A percentile compares a stretch with the other conserved stretches of the same genome.
Conservation (phyloP, 2,329 filamentous ascomycete genomes). For the Exutisphaerella laricina region DNA sequence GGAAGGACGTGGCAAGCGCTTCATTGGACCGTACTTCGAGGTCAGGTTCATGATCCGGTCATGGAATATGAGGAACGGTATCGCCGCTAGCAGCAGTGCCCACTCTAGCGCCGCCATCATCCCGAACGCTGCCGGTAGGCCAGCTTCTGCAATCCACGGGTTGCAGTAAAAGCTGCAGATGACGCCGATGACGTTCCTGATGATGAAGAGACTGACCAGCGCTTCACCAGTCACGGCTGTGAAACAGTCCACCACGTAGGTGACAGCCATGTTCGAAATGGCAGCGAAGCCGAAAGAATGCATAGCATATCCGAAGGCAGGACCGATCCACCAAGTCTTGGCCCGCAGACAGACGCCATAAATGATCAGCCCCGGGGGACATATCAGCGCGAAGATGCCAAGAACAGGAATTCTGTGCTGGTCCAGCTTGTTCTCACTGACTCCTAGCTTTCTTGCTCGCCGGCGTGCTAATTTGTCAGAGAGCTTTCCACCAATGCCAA, state of each 20-base stretch:
- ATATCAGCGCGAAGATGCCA: slow-evolving; percentile 25
- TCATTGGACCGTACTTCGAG: slow-evolving; percentile 18
- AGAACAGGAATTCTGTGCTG: slow-evolving; percentile 8
- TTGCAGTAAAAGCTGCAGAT: slow-evolving; percentile 26
- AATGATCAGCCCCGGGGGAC: slow-evolving; percentile 30
- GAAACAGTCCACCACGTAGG: slow-evolving; percentile 30
- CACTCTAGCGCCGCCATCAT: slow-evolving; percentile 27
- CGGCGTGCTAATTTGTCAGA: slow-evolving; percentile 27
- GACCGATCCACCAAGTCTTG: slow-evolving; percentile 19
- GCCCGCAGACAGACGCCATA: slow-evolving; percentile 28
- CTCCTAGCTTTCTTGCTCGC: slow-evolving; percentile 15
- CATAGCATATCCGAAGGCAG: slow-evolving; percentile 28
- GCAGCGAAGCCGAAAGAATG: slow-evolving; percentile 31
- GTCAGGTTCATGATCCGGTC: slow-evolving; percentile 12
- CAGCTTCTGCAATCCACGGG: slow-evolving; percentile 2
- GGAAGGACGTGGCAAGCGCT: background rate
- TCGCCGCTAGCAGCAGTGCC: slow-evolving; percentile 17
- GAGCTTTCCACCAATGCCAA: slow-evolving; percentile 26
- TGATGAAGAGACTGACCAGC: slow-evolving; percentile 29
- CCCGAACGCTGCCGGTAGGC: slow-evolving; percentile 20
- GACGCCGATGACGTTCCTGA: slow-evolving; percentile 27
- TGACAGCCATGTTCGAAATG: slow-evolving; percentile 27
- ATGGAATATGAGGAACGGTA: slow-evolving; percentile 18
- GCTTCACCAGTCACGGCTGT: slow-evolving; percentile 26
- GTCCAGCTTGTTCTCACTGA: background rate